Conservation (phyloP, 1,284 basidiomycete genomes). For the Cutaneotrichosporon sp. region DNA sequence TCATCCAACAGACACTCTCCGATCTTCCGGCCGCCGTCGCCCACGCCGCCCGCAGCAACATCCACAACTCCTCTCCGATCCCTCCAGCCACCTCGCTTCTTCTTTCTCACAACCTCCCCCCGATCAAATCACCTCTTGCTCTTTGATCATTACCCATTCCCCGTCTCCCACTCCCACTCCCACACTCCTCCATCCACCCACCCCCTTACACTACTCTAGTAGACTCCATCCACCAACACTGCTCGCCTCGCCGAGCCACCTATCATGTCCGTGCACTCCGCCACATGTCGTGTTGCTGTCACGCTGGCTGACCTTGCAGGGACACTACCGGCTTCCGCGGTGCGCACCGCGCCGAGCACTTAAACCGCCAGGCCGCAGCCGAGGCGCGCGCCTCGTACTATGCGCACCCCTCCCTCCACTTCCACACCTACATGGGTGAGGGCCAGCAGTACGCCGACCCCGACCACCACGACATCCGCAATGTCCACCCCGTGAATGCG, state of each 20-base stretch:
- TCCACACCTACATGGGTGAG: slow-evolving; percentile 35
- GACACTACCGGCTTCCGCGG: slow-evolving; percentile 28
- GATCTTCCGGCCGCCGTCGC: no score
- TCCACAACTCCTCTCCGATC: no score
- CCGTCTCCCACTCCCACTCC: neutral
- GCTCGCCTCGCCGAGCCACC: neutral
- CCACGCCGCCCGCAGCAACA: no score
- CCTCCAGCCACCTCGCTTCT: no score
- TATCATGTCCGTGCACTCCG: neutral
- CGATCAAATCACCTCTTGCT: neutral
- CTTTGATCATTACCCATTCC: neutral
- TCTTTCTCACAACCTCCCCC: no score
- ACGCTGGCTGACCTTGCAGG: slow-evolving; percentile 23
- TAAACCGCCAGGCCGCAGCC: slow-evolving; percentile 41
- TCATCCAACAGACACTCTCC: no score
- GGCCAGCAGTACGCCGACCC: slow-evolving; percentile 1
- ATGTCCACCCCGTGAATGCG: slow-evolving; percentile 36
- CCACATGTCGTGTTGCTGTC: neutral
- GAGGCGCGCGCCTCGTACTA: slow-evolving; percentile 48
- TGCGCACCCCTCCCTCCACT: slow-evolving; percentile 43
- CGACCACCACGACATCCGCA: slow-evolving; percentile 25
- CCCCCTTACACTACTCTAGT: neutral
- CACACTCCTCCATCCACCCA: neutral
- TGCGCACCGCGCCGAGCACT: slow-evolving; percentile 38
- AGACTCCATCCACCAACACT: neutral